Percentiles rank a stretch among this genome's conserved stretches.
These are phyloP conservation scores for Ceratocystis colombiana DNA, from an alignment of 2,329 filamentous ascomycete species.

Conservation along the genomic window DNA sequence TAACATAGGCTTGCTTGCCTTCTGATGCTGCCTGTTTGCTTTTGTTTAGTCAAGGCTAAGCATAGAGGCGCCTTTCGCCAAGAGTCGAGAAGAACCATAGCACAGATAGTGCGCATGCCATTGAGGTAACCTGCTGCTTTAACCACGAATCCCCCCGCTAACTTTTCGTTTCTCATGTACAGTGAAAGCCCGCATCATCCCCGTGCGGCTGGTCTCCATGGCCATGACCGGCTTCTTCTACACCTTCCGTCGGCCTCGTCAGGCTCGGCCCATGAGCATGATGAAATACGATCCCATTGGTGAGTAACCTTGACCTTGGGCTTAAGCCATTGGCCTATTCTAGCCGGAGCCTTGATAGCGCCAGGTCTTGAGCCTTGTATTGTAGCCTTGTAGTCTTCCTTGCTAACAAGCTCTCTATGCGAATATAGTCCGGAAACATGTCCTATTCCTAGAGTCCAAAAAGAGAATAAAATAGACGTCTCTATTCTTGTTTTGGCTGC, in stretches of 20 bases:
- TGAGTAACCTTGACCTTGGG: conserved; percentile 36
- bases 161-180: conserved; percentile 18
- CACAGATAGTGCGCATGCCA: too few species aligned
- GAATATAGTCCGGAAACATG: conserved; percentile 72
- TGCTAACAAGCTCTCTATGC: conserved; percentile 17
- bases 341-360: background rate
- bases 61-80: too few species aligned
- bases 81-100: too few species aligned
- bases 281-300: conserved; percentile 97
- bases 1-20: background rate
- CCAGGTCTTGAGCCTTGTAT: too few species aligned
- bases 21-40: background rate
- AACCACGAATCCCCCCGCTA: background rate
- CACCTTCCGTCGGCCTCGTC: conserved; percentile 73
- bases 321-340: too few species aligned
- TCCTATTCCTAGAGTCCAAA: conserved; percentile 90
- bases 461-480: conserved; percentile 52
- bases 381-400: background rate
- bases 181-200: conserved; percentile 87
- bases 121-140: too few species aligned
- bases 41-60: background rate
- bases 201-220: conserved; percentile 94
- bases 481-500: conserved; percentile 15
- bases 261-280: conserved; percentile 81
- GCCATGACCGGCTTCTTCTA: conserved; percentile 98